A percentile compares a stretch with the other conserved stretches of the same genome.
Conservation (phyloP, 2,329 filamentous ascomycete species). For the Graphiopsis chlorocephala region DNA sequence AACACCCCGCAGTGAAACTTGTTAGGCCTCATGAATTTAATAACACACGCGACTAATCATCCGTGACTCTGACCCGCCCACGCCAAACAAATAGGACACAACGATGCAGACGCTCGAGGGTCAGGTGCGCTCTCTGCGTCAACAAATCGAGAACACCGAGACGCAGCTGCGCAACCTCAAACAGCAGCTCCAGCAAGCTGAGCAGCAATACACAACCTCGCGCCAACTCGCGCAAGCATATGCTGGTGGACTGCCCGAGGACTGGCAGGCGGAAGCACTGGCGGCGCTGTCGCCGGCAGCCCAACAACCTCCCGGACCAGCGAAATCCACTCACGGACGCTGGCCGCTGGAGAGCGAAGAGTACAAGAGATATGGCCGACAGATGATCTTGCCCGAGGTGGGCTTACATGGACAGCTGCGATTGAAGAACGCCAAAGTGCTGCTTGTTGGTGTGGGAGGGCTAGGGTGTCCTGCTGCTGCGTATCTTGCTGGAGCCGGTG, state of each 20-base stretch:
- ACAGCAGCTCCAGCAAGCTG: conserved; percentile 43
- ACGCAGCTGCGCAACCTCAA: conserved; percentile 40
- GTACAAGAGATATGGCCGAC: conserved; percentile 82
- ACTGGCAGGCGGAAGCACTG: conserved; percentile 43
- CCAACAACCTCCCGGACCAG: neutral
- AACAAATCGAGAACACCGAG: conserved; percentile 45
- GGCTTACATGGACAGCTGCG: conserved; percentile 76
- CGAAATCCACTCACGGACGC: conserved; percentile 27
- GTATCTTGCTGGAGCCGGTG: conserved; percentile 88
- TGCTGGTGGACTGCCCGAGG: conserved; percentile 41
- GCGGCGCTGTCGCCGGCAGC: conserved; percentile 30
- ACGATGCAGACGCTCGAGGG: conserved; percentile 1
- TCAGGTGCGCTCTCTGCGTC: conserved; percentile 38
- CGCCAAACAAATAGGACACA: neutral
- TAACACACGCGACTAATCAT: neutral
- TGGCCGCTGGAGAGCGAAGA: conserved; percentile 73
- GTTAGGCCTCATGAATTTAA: neutral
- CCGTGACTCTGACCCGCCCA: neutral
- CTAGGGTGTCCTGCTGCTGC: conserved; percentile 87
- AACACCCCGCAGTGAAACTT: neutral
- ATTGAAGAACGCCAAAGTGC: conserved; percentile 66
- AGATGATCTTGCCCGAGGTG: conserved; percentile 82
- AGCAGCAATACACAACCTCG: conserved; percentile 31
- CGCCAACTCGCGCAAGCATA: conserved; percentile 29
- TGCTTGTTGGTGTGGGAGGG: conserved; percentile 84